Evolutionary conservation across 805 yeast genomes (phyloP).

Genomic region (Candida pseudoglaebosa): DNA sequence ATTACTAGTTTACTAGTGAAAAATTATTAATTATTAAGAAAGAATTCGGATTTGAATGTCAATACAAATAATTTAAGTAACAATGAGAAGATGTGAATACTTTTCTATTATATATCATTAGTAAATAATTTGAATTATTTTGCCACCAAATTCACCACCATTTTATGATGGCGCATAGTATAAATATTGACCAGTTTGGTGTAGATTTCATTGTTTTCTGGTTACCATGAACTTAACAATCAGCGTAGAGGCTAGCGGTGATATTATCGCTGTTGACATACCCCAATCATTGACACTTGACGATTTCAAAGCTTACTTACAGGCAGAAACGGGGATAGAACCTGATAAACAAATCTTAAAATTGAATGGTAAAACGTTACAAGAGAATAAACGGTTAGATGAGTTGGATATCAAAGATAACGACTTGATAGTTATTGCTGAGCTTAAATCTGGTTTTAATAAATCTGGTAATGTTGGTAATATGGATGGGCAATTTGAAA

Average conservation of each 20-base stretch:
- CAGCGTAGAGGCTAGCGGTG: constrained; percentile 20
- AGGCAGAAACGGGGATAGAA: constrained; percentile 60
- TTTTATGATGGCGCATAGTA: constrained; percentile 1
- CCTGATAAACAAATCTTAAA: constrained; percentile 45
- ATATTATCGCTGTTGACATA: constrained; percentile 51
- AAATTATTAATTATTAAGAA: too few relatives aligned
- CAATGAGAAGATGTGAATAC: too few relatives aligned
- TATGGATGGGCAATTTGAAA: constrained; percentile 39
- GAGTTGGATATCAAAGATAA: constrained; percentile 50
- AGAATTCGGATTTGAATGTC: too few relatives aligned
- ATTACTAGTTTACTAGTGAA: too few relatives aligned
- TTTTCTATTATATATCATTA: too few relatives aligned
- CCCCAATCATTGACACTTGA: constrained; percentile 57
- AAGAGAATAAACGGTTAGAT: constrained; percentile 33
- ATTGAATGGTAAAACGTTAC: constrained; percentile 42
- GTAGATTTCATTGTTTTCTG: background rate
- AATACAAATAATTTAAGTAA: too few relatives aligned
- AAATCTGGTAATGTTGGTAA: background rate
- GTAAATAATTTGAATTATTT: too few relatives aligned
- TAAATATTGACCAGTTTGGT: background rate
- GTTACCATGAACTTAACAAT: constrained; percentile 23
- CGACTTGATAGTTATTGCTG: constrained; percentile 51
- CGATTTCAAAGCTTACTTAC: constrained; percentile 71
- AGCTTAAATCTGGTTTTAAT: constrained; percentile 9
- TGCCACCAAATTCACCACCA: too few relatives aligned